Evolutionary conservation across 2,329 filamentous ascomycete genomes (phyloP).

Genomic region (Clonostachys sp.): DNA sequence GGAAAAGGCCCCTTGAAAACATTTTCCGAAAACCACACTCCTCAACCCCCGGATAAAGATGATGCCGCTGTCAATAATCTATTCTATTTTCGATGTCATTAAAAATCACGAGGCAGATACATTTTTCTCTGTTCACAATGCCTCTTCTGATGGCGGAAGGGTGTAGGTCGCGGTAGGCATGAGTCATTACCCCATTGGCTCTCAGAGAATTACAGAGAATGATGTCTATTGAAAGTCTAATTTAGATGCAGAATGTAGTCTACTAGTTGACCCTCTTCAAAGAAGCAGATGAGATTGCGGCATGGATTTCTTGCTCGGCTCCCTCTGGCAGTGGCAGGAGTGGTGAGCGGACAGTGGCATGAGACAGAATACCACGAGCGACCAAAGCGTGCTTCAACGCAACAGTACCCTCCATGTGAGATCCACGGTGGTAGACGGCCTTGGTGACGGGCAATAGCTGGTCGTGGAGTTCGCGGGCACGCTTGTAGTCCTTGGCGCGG

Average conservation of each 20-base stretch:
- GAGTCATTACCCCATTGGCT: no score
- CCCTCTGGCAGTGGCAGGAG: constrained; percentile 35
- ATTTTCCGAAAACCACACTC: no score
- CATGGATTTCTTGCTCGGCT: constrained; percentile 35
- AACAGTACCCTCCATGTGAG: constrained; percentile 50
- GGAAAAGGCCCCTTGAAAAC: no score
- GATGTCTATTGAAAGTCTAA: background rate
- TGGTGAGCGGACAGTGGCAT: constrained; percentile 44
- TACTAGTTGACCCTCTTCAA: constrained; percentile 11
- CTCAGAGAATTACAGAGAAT: no score
- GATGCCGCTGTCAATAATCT: no score
- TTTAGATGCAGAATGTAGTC: background rate
- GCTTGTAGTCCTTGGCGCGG: constrained; percentile 41
- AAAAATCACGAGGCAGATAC: no score
- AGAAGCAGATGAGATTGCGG: constrained; percentile 23
- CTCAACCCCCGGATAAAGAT: no score
- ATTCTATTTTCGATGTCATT: no score
- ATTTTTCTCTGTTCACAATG: no score
- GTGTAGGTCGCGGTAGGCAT: no score
- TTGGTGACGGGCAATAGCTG: constrained; percentile 44
- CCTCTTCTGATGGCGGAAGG: no score
- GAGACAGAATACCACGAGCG: constrained; percentile 40
- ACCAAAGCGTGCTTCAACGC: constrained; percentile 46
- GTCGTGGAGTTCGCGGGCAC: constrained; percentile 43
- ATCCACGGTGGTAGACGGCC: constrained; percentile 48